These are phyloP conservation scores for Tripterygium wilfordii DNA, from an alignment of 177 flowering plant genomes.

Conservation along the genomic window DNA sequence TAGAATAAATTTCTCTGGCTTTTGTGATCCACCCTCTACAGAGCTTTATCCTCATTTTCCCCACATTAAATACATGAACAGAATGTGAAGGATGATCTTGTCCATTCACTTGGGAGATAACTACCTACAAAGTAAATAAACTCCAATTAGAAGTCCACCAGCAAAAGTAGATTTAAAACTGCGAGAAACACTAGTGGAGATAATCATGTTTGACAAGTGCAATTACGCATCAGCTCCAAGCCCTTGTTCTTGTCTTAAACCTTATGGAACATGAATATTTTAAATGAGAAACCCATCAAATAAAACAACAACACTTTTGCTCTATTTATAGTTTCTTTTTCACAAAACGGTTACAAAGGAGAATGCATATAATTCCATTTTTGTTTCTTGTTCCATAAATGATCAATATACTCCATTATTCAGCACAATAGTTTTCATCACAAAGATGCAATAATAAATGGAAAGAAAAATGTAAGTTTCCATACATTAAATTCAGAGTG, in stretches of 20 bases:
- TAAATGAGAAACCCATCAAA: too few species aligned
- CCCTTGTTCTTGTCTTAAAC: too few species aligned
- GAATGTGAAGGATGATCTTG: conserved; percentile 65
- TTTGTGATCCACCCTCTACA: conserved; percentile 86
- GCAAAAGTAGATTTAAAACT: too few species aligned
- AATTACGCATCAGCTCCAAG: too few species aligned
- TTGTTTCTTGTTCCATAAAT: too few species aligned
- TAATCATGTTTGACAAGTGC: too few species aligned
- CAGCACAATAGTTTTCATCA: background rate
- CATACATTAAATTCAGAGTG: conserved; percentile 83
- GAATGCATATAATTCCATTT: too few species aligned
- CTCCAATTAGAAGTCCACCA: background rate
- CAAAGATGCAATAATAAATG: background rate
- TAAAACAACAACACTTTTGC: too few species aligned
- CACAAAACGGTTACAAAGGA: too few species aligned
- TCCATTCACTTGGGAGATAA: conserved; percentile 81
- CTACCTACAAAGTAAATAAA: conserved; percentile 48
- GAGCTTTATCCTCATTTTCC: conserved; percentile 85
- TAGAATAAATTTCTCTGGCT: conserved; percentile 78
- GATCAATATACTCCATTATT: background rate
- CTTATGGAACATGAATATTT: too few species aligned
- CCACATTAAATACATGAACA: conserved; percentile 67
- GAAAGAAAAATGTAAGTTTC: conserved; percentile 3
- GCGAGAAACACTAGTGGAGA: too few species aligned
- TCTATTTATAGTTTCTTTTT: too few species aligned